Evolutionary conservation across 1,284 basidiomycete species (phyloP), one percentile per base, ranked within the genome.

Genomic region (Pseudozyma flocculosa): DNA sequence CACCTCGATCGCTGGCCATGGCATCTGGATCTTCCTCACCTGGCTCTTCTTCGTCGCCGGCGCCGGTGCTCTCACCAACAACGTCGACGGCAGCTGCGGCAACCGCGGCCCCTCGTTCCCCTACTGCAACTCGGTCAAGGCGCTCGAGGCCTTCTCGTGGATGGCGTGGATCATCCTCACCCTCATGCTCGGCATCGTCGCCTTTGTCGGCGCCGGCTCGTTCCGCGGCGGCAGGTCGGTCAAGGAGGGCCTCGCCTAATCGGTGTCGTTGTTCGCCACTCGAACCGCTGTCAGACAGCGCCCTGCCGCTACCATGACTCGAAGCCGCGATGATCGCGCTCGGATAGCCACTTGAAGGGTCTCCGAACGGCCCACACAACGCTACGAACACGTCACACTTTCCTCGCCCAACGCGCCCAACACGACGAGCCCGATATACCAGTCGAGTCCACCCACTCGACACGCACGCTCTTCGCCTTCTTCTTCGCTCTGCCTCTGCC

Each of bases 1-100:
- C 50, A 76, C 75, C 22, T 76, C 73, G 51, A 75, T 78, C 36
- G 75, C 74, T 13, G 66, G 68, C 34, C 75, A 78, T 68, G 61
- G 50, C 32, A 62, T 77, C 54, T 50, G 67, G 19, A 43, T 75
- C 29, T 54, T 70, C 56, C 26, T 78, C 30, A 75, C 72, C 30
- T 76, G 68, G 71, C 26, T 76, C 45, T 75, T 76, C 72, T 67
- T 61, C 53, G 53, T 75, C 26, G 68, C 74, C 23, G 74, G 70
- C 40, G 59, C 75, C 21, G 75, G 58, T 37, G 65, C 75, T 11
- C 51, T 78, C 23, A 72, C 75, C 26, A 57, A 67, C 53, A 45
- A 40, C 34, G 62, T 73, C 23, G 60, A 66, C 40, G 59, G 59
- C 32, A 64, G n/a, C 48, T 56, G 52, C 39, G 38, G 37, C 21